Percentiles rank a stretch among this genome's conserved stretches.
Evolutionary conservation across 495 filamentous ascomycete genomes (phyloP).

Genomic region (Diplogelasinospora grovesii): DNA sequence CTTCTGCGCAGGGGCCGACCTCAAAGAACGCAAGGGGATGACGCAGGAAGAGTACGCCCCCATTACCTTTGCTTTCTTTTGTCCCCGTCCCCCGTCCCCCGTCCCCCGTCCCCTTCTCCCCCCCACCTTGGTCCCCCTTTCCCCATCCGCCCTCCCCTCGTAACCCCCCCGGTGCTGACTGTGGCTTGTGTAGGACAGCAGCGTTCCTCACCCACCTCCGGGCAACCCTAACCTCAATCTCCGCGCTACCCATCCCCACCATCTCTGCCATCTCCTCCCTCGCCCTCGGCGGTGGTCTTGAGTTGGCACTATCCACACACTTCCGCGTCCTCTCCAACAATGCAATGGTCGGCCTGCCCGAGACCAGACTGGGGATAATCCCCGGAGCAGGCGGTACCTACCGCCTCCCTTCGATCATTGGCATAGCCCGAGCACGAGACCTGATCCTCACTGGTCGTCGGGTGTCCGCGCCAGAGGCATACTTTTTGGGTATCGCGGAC

Average conservation of each 20-base stretch:
- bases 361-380: conserved; percentile 86
- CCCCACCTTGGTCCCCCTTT: too few relatives aligned
- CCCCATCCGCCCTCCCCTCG: too few relatives aligned
- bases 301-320: conserved; percentile 79
- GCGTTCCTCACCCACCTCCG: conserved; percentile 73
- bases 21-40: conserved; percentile 80
- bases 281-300: conserved; percentile 87
- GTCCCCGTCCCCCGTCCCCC: too few relatives aligned
- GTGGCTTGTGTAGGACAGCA: too few relatives aligned
- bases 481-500: conserved; percentile 77
- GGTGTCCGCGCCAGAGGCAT: conserved; percentile 71
- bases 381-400: conserved; percentile 92
- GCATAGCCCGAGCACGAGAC: conserved; percentile 67
- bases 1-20: conserved; percentile 91
- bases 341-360: conserved; percentile 73
- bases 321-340: conserved; percentile 74
- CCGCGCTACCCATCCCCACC: conserved; percentile 74
- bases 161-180: too few relatives aligned
- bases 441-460: conserved; percentile 79
- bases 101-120: background rate
- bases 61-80: too few relatives aligned
- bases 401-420: conserved; percentile 71
- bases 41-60: conserved; percentile 54
- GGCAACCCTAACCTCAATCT: conserved; percentile 58
- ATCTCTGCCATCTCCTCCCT: conserved; percentile 73